Evolutionary conservation across 2,329 filamentous ascomycete species (phyloP), one percentile per base, ranked within the genome.

Genomic region (Neurospora crassa): DNA sequence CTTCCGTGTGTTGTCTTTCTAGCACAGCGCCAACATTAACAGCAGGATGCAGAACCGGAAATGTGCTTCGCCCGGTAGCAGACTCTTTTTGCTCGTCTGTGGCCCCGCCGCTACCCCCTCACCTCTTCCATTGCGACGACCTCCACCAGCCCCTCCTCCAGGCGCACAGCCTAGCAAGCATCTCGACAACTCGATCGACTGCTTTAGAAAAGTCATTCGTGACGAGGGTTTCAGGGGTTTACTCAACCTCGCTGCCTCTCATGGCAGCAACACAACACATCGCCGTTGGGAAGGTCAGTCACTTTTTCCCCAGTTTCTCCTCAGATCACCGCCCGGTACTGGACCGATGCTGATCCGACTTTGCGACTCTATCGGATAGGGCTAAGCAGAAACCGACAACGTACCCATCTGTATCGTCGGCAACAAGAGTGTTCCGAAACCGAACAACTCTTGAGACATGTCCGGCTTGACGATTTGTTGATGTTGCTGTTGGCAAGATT

Each of bases 401-500:
- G 42, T 45, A 45, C 42, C 42, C 42, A 45, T 45, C 42, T 45
- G 18, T 45, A n/a, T 45, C 42, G 42, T 45, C 7, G 18, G 18
- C 3, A 45, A 45, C 18, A 45, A 45, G 42, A 45, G 42, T n/a
- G 42, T 11, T 45, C 18, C n/a, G 18, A 45, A n/a, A 45, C 42
- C 42, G 42, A n/a, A 45, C 42, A 45, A n/a, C 42, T n/a, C 42
- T 8, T n/a, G 18, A 11, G 8, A 10, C 18, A 3, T 45, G 8
- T 45, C 18, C 8, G 18, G 18, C 8, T 43, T 45, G 42, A 45
- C n/a, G 18, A 3, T n/a, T 43, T 16, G 18, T n/a, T 74, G 88
- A 91, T 80, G 87, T 86, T 69, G 85, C 98, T 73, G 91, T 88
- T 41, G 92, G 97, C 70, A 96, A 99, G 84, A 86, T 99, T 75